A percentile compares a stretch with the other conserved stretches of the same genome.
phyloP scores from a whole-genome alignment of 1,139 yeast genomes.

The Candida dubliniensis region DNA sequence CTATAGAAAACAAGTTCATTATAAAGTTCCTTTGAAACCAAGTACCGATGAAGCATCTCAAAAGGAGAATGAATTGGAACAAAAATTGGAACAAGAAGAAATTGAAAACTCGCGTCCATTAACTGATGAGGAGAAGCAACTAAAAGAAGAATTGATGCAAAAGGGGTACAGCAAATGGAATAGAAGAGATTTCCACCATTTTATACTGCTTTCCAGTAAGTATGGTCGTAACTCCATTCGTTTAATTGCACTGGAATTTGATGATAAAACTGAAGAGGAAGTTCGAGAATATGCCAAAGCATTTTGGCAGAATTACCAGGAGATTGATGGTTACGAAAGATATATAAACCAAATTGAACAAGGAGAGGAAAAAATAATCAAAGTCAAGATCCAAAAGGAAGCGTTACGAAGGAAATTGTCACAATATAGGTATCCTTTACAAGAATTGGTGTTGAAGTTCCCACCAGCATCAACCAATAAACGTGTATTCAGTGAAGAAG shows the following conservation, averaged over 20 bases:
- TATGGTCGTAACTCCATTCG: constrained; percentile 67
- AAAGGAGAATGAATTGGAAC: constrained; percentile 51
- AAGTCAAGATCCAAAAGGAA: constrained; percentile 61
- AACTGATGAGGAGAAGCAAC: constrained; percentile 63
- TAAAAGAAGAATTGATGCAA: constrained; percentile 52
- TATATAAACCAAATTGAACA: constrained; percentile 64
- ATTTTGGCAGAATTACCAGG: constrained; percentile 65
- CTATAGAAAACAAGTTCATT: constrained; percentile 53
- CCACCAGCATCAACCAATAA: constrained; percentile 61
- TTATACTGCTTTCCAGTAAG: constrained; percentile 59
- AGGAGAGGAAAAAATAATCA: constrained; percentile 72
- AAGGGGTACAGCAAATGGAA: constrained; percentile 71
- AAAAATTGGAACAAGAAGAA: constrained; percentile 58
- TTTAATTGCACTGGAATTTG: constrained; percentile 63
- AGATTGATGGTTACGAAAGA: constrained; percentile 72
- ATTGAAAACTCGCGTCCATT: constrained; percentile 64
- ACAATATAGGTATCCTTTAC: constrained; percentile 62
- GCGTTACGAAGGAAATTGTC: constrained; percentile 63
- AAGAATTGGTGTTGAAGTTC: constrained; percentile 57
- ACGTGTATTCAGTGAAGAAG: constrained; percentile 68
- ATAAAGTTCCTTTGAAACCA: constrained; percentile 47
- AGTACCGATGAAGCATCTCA: constrained; percentile 40
- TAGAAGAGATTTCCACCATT: constrained; percentile 69
- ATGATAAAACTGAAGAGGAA: constrained; percentile 65
- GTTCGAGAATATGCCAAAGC: constrained; percentile 63